Conservation (phyloP, 495 filamentous ascomycete species). For the Cairneyella variabilis region DNA sequence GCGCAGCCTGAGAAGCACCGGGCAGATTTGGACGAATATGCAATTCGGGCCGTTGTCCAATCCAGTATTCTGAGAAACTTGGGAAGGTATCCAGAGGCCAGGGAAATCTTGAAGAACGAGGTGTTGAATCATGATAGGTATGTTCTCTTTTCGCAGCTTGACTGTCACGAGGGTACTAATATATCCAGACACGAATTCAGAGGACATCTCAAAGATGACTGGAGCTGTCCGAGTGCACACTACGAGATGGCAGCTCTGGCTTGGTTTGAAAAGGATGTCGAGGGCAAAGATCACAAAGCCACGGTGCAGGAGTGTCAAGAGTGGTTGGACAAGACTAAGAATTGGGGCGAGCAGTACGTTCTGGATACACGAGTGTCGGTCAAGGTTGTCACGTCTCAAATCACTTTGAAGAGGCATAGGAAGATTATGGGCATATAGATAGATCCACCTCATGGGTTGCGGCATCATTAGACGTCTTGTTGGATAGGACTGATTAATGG, state of each 20-base stretch:
- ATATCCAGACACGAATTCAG: constrained; percentile 57
- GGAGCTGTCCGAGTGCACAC: constrained; percentile 72
- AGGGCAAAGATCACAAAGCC: constrained; percentile 16
- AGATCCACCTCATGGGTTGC: too few species aligned
- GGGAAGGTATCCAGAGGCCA: constrained; percentile 59
- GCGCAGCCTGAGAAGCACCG: constrained; percentile 49
- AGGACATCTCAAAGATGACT: constrained; percentile 73
- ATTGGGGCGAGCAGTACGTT: constrained; percentile 75
- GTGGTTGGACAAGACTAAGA: constrained; percentile 73
- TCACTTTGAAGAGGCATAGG: constrained; percentile 71
- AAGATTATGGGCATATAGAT: constrained; percentile 16
- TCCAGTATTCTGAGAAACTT: constrained; percentile 65
- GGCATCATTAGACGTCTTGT: too few species aligned
- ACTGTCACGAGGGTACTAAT: constrained; percentile 3
- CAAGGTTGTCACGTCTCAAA: constrained; percentile 74
- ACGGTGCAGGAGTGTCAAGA: constrained; percentile 63
- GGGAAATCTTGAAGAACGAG: constrained; percentile 52
- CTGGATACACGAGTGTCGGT: constrained; percentile 83
- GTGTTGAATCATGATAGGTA: constrained; percentile 60
- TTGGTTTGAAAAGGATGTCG: constrained; percentile 58
- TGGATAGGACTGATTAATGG: too few species aligned
- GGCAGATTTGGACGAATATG: constrained; percentile 75
- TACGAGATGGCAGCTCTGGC: constrained; percentile 85
- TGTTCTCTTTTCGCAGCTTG: constrained; percentile 19
- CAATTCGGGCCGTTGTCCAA: constrained; percentile 60